Percentiles rank a stretch among this genome's conserved stretches.
phyloP scores from a whole-genome alignment of 2,329 filamentous ascomycete genomes.

The Cordyceps tenuipes region DNA sequence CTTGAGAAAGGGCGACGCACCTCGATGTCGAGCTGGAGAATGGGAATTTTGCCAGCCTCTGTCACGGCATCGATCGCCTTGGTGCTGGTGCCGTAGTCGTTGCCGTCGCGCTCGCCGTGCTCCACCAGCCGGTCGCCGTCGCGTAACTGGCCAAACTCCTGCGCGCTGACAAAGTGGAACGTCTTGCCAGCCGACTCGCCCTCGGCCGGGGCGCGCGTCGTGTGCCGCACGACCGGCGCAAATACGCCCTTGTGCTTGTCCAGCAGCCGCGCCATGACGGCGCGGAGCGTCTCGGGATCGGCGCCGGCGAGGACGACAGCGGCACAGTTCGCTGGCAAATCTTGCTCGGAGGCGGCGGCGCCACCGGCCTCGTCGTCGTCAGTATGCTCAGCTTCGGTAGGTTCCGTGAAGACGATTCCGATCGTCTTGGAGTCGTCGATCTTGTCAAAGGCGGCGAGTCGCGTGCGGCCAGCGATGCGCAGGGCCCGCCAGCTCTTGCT shows the following conservation, averaged over 20 bases:
- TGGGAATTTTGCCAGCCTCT: slow-evolving; percentile 50
- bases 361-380: slow-evolving; percentile 27
- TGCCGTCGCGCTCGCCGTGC: slow-evolving; percentile 40
- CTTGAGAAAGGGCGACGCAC: slow-evolving; percentile 29
- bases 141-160: slow-evolving; percentile 48
- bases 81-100: slow-evolving; percentile 48
- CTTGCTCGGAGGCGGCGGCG: slow-evolving; percentile 24
- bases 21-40: slow-evolving; percentile 45
- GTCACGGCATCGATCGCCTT: slow-evolving; percentile 43
- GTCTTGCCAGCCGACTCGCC: slow-evolving; percentile 44
- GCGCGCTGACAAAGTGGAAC: slow-evolving; percentile 48
- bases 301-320: slow-evolving; percentile 62
- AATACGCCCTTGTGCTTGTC: slow-evolving; percentile 59
- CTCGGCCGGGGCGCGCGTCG: slow-evolving; percentile 40
- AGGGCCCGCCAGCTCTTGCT: slow-evolving; percentile 89
- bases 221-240: slow-evolving; percentile 46
- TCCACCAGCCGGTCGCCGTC: slow-evolving; percentile 54
- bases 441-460: slow-evolving; percentile 73
- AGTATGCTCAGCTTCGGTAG: slow-evolving; percentile 26
- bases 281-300: slow-evolving; percentile 52
- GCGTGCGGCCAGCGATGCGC: slow-evolving; percentile 65
- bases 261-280: slow-evolving; percentile 54
- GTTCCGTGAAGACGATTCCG: slow-evolving; percentile 46
- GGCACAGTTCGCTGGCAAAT: slow-evolving; percentile 40
- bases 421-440: slow-evolving; percentile 76